Percentiles rank a stretch among this genome's conserved stretches.
Conservation (phyloP, 179 eudicot species). For the Dionaea muscipula region DNA sequence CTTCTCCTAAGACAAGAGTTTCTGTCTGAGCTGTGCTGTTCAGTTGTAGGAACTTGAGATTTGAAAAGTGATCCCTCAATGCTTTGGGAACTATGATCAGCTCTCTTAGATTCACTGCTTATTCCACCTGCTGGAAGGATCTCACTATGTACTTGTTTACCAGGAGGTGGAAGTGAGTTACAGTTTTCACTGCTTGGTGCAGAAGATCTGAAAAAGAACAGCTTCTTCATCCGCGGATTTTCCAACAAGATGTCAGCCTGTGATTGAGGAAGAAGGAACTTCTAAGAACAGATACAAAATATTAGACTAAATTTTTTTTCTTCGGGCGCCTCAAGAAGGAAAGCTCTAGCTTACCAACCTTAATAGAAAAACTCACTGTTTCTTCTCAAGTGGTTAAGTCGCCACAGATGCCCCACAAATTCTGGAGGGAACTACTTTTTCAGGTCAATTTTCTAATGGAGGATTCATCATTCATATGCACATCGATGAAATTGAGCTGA, state of each 20-base stretch:
- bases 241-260: background rate
- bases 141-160: conserved; percentile 24
- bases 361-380: no score
- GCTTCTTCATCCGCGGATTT: conserved; percentile 32
- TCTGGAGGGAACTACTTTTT: no score
- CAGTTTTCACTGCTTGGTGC: conserved; percentile 20
- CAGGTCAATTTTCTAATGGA: no score
- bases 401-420: no score
- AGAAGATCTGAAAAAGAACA: conserved; percentile 47
- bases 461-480: no score
- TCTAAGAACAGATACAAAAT: no score
- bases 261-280: background rate
- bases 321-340: background rate
- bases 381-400: no score
- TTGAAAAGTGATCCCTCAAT: conserved; percentile 16
- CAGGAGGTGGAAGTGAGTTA: conserved; percentile 21
- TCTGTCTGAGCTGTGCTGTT: conserved; percentile 13
- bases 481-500: no score
- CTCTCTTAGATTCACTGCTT: conserved; percentile 15
- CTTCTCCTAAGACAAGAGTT: conserved; percentile 41
- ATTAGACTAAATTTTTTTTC: no score
- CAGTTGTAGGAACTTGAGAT: conserved; percentile 15
- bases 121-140: conserved; percentile 12
- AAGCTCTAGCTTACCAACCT: background rate
- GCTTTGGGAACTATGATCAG: conserved; percentile 23